A percentile compares a stretch with the other conserved stretches of the same genome.
These are phyloP conservation scores for Oryza officinalis DNA, from an alignment of 176 grass and related monocot genomes.

Conservation along the genomic window DNA sequence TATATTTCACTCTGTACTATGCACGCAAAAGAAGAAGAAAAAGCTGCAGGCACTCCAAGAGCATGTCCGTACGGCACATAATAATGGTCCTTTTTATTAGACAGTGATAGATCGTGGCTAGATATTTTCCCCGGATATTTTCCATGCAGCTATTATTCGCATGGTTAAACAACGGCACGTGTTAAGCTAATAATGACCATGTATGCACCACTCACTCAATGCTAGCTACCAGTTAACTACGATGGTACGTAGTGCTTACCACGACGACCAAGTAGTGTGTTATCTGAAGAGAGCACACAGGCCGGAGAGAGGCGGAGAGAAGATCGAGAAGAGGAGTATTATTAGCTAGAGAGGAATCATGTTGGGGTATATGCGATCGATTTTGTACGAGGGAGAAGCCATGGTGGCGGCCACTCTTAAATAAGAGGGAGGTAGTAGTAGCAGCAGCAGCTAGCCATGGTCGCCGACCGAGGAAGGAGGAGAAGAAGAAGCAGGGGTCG, in stretches of 20 bases:
- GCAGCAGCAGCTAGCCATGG: background rate
- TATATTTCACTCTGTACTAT: no score
- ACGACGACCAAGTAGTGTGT: background rate
- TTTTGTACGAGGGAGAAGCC: background rate
- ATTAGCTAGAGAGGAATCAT: background rate
- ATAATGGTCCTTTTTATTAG: background rate
- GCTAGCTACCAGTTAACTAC: background rate
- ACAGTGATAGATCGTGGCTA: background rate
- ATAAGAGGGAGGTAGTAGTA: conserved; percentile 16
- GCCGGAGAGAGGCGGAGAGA: background rate
- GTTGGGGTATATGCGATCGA: background rate
- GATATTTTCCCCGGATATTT: background rate
- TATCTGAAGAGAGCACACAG: background rate
- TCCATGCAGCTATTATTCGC: background rate
- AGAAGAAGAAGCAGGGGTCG: no score
- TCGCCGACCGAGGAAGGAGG: background rate
- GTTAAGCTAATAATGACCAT: background rate
- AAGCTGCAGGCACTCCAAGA: background rate
- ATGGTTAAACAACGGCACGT: background rate
- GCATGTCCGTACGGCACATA: background rate
- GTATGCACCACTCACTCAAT: background rate
- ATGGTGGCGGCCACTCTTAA: conserved; percentile 36
- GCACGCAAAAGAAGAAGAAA: no score
- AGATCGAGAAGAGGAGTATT: background rate
- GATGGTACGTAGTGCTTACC: background rate